Percentiles rank a stretch among this genome's conserved stretches.
phyloP scores from a whole-genome alignment of 2,329 filamentous ascomycete species.

The Chlorencoelia australis region DNA sequence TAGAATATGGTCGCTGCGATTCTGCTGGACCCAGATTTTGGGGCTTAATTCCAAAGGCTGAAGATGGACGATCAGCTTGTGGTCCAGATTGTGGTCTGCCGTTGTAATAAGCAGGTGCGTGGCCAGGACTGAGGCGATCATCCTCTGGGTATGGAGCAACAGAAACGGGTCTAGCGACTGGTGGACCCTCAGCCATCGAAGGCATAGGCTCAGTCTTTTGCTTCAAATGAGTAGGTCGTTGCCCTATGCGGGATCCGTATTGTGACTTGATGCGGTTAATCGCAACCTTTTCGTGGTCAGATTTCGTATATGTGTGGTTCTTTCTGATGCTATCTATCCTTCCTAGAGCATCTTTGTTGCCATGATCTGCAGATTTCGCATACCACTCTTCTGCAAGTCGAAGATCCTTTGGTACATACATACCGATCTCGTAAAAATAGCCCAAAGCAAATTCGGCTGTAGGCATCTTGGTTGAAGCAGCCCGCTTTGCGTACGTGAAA shows the following conservation, averaged over 20 bases:
- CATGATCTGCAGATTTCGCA: constrained; percentile 74
- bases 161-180: constrained; percentile 16
- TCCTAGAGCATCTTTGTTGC: constrained; percentile 77
- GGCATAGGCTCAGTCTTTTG: constrained; percentile 28
- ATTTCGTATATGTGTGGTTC: constrained; percentile 75
- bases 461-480: constrained; percentile 68
- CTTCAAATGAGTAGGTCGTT: constrained; percentile 50
- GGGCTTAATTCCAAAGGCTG: constrained; percentile 41
- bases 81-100: constrained; percentile 36
- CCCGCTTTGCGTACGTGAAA: constrained; percentile 81
- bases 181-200: constrained; percentile 18
- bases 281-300: constrained; percentile 87
- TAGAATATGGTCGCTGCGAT: constrained; percentile 33
- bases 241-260: constrained; percentile 58
- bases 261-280: constrained; percentile 79
- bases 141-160: constrained; percentile 63
- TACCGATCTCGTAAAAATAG: constrained; percentile 96
- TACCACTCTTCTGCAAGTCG: constrained; percentile 84
- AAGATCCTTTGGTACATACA: constrained; percentile 76
- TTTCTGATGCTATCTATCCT: constrained; percentile 77
- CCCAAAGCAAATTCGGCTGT: constrained; percentile 95
- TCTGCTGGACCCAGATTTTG: constrained; percentile 14
- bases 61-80: constrained; percentile 30
- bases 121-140: constrained; percentile 34
- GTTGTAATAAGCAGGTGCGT: constrained; percentile 2